These are phyloP conservation scores for Xylaria palmicola DNA, from an alignment of 495 filamentous ascomycete species.

Conservation along the genomic window DNA sequence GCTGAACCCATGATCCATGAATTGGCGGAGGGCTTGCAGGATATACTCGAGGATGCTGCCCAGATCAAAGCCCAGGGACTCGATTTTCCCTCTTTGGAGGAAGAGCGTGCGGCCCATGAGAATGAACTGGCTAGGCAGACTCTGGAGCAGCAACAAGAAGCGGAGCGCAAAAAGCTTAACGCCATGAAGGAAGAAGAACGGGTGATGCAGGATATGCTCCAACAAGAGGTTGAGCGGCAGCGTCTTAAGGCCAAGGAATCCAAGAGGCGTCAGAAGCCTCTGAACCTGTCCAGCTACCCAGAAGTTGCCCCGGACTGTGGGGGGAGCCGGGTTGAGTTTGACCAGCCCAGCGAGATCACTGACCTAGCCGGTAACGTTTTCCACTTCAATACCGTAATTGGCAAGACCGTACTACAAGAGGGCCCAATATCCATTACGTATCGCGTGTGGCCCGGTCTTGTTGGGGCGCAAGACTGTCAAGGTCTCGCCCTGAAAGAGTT, in stretches of 20 bases:
- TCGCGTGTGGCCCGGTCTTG: slow-evolving; percentile 63
- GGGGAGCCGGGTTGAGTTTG: slow-evolving; percentile 58
- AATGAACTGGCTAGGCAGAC: slow-evolving; percentile 49
- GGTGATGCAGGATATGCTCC: slow-evolving; percentile 68
- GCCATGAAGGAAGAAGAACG: slow-evolving; percentile 73
- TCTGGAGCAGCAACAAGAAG: slow-evolving; percentile 47
- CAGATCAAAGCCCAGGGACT: slow-evolving; percentile 66
- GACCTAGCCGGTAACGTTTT: slow-evolving; percentile 56
- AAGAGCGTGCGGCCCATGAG: slow-evolving; percentile 74
- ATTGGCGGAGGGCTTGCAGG: slow-evolving; percentile 76
- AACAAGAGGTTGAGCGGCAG: slow-evolving; percentile 70
- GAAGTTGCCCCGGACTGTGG: slow-evolving; percentile 19
- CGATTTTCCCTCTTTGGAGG: slow-evolving; percentile 81
- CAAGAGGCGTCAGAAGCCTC: slow-evolving; percentile 41
- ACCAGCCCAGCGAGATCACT: slow-evolving; percentile 62
- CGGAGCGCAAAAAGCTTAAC: slow-evolving; percentile 50
- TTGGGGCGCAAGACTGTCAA: slow-evolving; percentile 51
- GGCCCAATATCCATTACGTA: slow-evolving; percentile 61
- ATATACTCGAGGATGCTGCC: slow-evolving; percentile 84
- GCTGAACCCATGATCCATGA: slow-evolving; percentile 89
- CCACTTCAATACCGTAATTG: slow-evolving; percentile 63
- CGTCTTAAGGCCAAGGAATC: slow-evolving; percentile 58
- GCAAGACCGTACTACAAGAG: slow-evolving; percentile 56
- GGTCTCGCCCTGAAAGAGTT: slow-evolving; percentile 71
- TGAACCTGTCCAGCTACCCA: slow-evolving; percentile 17